These are phyloP conservation scores for Macrolepiota albuminosa DNA, from an alignment of 768 basidiomycete species.

Conservation along the genomic window DNA sequence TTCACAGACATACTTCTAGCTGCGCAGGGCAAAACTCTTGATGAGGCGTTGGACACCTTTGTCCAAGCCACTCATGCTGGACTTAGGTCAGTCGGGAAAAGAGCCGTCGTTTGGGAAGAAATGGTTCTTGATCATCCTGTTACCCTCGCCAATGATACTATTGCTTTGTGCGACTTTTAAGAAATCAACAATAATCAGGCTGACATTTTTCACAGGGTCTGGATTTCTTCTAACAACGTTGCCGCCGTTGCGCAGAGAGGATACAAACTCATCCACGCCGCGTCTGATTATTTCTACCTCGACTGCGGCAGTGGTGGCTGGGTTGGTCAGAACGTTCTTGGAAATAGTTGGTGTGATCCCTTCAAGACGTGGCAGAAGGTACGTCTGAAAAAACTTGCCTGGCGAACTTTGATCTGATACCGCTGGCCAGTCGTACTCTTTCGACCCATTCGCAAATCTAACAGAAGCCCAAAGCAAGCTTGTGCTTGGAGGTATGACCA, in stretches of 20 bases:
- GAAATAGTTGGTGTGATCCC: constrained; percentile 71
- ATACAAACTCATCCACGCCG: constrained; percentile 58
- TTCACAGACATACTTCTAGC: constrained; percentile 15
- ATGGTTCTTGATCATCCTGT: constrained; percentile 59
- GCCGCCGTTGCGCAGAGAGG: constrained; percentile 56
- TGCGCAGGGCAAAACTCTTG: constrained; percentile 44
- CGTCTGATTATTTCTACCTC: constrained; percentile 78
- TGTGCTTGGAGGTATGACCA: constrained; percentile 58
- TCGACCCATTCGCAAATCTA: constrained; percentile 64
- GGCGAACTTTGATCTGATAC: background rate
- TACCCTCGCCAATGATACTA: constrained; percentile 41
- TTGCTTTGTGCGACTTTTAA: constrained; percentile 45
- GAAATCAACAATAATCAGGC: background rate
- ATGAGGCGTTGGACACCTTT: constrained; percentile 62
- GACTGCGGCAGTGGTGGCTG: constrained; percentile 75
- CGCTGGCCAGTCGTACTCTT: constrained; percentile 49
- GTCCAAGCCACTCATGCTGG: constrained; percentile 54
- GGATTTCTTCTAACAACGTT: constrained; percentile 65
- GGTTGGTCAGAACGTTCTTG: constrained; percentile 43
- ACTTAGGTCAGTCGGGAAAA: constrained; percentile 56
- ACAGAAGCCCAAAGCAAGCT: constrained; percentile 43
- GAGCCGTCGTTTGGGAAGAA: constrained; percentile 83
- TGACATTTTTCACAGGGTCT: constrained; percentile 41
- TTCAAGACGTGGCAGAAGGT: constrained; percentile 81
- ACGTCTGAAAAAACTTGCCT: background rate